Base-by-base conservation (phyloP, 495 filamentous ascomycete genomes). In the Bacidia rubella region DNA sequence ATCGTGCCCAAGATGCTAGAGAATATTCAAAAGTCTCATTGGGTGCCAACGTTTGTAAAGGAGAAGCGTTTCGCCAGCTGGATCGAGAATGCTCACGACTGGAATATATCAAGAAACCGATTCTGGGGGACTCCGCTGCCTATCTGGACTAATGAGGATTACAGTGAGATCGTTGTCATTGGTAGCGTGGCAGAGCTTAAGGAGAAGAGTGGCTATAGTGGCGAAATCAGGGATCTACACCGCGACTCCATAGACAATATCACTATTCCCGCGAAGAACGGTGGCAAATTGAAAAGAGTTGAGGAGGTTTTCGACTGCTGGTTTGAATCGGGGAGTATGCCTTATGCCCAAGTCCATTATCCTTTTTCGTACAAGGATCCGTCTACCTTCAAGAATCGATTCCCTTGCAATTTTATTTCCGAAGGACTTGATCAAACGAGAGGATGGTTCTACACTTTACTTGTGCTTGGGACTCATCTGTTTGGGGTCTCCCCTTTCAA, bases 61-160 rank as follows among this genome's bases (percentile, higher is more conserved):
- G 90, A 96, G 54, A 85, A 83, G 52, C 77, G 92, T 25, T 98
- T 98, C 62, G 75, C 80, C 5, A 80, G 75, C 65, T 95, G 93
- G 86, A 87, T 89, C 54, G 72, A 76, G 32, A 94, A 90, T 64
- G 88, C 92, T n/a, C 80, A 85, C 40, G 92, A 98, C 68, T 98
- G 92, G 92, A 95, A 95, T 65, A 82, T 98, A 35, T 93, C 88
- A 43, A 77, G 92, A 39, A 96, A 95, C 66, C 78, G 92, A 49
- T 98, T 95, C 67, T 98, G 92, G 92, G 92, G 92, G 54, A 97
- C 92, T 1, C 92, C 92, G 0, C 77, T 98, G 25, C 92, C 92
- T 0, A 61, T 97, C 39, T 98, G 92, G 92, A 81, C 86, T 1
- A 93, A 83, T 66, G 85, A 92, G 38, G 90, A 96, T 63, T 68